A percentile compares a stretch with the other conserved stretches of the same genome.
These are phyloP conservation scores for Cladochytrium tenue DNA, from an alignment of 371 early-diverging fungal species.

Conservation along the genomic window DNA sequence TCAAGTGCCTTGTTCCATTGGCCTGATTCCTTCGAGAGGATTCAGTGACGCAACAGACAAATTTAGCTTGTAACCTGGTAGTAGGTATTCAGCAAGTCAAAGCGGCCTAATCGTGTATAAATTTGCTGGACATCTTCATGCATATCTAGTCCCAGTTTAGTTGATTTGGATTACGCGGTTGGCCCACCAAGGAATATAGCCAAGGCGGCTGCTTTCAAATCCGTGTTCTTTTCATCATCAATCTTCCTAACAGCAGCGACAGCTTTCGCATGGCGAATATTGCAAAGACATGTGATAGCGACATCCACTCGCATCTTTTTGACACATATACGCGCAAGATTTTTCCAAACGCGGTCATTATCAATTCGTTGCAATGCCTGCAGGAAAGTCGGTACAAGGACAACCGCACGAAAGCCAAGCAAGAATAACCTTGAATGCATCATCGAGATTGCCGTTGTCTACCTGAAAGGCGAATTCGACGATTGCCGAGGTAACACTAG, in stretches of 20 bases:
- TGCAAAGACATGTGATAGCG: conserved; percentile 43
- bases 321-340: conserved; percentile 48
- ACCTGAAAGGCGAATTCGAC: conserved; percentile 49
- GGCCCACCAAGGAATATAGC: conserved; percentile 40
- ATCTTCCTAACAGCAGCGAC: conserved; percentile 24
- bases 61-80: conserved; percentile 21
- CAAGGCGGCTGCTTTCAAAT: conserved; percentile 24
- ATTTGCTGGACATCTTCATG: conserved; percentile 36
- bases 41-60: not conserved
- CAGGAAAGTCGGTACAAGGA: not conserved
- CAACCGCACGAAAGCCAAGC: not conserved
- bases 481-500: conserved; percentile 32
- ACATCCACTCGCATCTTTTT: conserved; percentile 42
- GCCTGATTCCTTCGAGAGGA: conserved; percentile 23
- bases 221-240: conserved; percentile 12
- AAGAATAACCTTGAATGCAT: conserved; percentile 42
- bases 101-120: conserved; percentile 21
- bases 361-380: conserved; percentile 43
- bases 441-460: conserved; percentile 47
- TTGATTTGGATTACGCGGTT: not conserved
- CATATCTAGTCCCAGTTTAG: conserved; percentile 24
- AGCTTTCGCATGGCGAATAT: conserved; percentile 44
- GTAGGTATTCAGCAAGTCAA: conserved; percentile 32
- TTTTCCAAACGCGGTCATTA: conserved; percentile 48
- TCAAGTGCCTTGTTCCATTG: conserved; percentile 51